Evolutionary conservation across 2,329 filamentous ascomycete species (phyloP).

Genomic region (Fusarium virguliforme): DNA sequence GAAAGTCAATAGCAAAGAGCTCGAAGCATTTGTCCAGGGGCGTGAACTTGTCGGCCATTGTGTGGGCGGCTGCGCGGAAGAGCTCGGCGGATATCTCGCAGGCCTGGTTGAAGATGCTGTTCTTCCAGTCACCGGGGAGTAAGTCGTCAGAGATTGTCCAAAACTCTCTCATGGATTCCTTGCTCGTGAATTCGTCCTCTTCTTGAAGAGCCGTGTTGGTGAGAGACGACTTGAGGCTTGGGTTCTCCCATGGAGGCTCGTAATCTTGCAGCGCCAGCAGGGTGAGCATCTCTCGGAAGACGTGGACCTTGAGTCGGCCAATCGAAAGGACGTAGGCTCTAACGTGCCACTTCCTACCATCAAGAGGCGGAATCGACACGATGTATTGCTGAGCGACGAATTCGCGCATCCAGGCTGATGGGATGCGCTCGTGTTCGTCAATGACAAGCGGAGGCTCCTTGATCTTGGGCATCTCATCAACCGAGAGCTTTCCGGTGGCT

Average conservation of each 20-base stretch:
- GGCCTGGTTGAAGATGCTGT: slow-evolving; percentile 54
- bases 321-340: slow-evolving; percentile 57
- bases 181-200: slow-evolving; percentile 53
- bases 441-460: slow-evolving; percentile 46
- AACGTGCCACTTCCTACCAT: slow-evolving; percentile 58
- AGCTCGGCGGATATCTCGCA: slow-evolving; percentile 55
- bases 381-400: slow-evolving; percentile 60
- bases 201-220: slow-evolving; percentile 59
- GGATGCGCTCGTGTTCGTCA: slow-evolving; percentile 55
- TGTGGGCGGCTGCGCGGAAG: slow-evolving; percentile 55
- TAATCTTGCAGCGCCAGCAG: slow-evolving; percentile 57
- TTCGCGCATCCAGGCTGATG: slow-evolving; percentile 57
- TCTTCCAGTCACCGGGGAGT: slow-evolving; percentile 55
- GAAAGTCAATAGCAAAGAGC: slow-evolving; percentile 57
- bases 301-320: slow-evolving; percentile 58
- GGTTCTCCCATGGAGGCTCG: slow-evolving; percentile 57
- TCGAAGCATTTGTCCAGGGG: slow-evolving; percentile 58
- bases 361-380: slow-evolving; percentile 52
- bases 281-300: slow-evolving; percentile 57
- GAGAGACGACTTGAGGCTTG: slow-evolving; percentile 54
- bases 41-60: slow-evolving; percentile 59
- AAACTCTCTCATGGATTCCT: slow-evolving; percentile 57
- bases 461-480: slow-evolving; percentile 17
- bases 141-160: slow-evolving; percentile 52
- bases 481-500: slow-evolving; percentile 43